Base-by-base conservation (phyloP, 257 asterid genomes). In the Mitragyna speciosa region DNA sequence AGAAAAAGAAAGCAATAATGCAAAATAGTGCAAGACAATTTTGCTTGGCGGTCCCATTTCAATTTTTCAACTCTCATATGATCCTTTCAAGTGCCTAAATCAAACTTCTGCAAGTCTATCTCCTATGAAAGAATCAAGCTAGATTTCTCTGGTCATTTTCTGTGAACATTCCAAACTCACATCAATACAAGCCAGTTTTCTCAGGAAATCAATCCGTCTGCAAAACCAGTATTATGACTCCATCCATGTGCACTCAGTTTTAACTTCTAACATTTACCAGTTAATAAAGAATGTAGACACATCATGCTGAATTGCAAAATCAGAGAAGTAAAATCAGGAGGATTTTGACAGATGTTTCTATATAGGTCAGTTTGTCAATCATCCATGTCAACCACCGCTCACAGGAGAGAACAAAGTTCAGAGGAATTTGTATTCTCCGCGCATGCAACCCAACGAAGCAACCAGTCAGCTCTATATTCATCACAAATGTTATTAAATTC, bases 211-310 rank as follows among this genome's bases (percentile, higher is more conserved):
- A 92, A 78, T 92, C 98, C 11, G 39, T 36, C 39, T 36, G 97
- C 2, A 94, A 94, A 88, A 94, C 98, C 65, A 94, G 98, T 84
- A 94, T 94, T 75, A 92, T 92, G 83, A 92, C 97, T 78, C 97
- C 96, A 19, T 91, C 92, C 76, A 92, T 94, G 98, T 94, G 92
- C 80, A 96, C 91, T 68, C 92, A 94, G 81, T 94, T 36, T 36
- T 36, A 36, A 36, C 39, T 36, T 94, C 87, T 45, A 94, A 86
- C 69, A 90, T 96, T 76, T 94, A 92, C 82, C 97, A 91, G 94
- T 96, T 92, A 83, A 24, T 78, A 24, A 7, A 72, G 16, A 5
- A 47, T 61, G 30, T 26, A 61, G 67, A 61, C 51, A 45, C 3
- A 26, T 14, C 51, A 56, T 72, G 61, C 28, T 7, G 17, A 20